phyloP scores from a whole-genome alignment of 345 rosid species.

The Salix purpurea region DNA sequence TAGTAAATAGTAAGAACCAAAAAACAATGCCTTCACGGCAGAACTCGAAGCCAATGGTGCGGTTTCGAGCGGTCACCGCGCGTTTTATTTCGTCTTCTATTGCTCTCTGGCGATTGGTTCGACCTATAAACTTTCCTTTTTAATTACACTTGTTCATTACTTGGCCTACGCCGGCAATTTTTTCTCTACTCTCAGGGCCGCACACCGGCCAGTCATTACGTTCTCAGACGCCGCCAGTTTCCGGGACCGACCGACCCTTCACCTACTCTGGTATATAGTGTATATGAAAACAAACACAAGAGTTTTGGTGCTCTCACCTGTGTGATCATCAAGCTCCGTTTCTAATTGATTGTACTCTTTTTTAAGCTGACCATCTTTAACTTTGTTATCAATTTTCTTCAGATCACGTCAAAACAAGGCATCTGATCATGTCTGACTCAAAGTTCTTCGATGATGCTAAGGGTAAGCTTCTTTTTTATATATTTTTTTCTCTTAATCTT shows the following conservation, averaged over 20 bases:
- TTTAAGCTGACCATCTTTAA: not conserved
- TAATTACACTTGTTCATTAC: too few relatives aligned
- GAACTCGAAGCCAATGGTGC: too few relatives aligned
- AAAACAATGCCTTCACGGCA: too few relatives aligned
- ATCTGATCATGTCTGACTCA: not conserved
- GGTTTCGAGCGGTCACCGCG: not conserved
- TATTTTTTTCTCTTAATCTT: not conserved
- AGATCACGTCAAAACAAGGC: not conserved
- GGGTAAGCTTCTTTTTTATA: not conserved
- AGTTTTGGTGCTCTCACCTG: not conserved
- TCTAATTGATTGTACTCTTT: not conserved
- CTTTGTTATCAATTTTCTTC: not conserved
- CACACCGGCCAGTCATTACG: not conserved
- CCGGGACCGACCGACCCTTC: not conserved
- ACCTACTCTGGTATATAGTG: not conserved
- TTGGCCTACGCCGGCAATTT: too few relatives aligned
- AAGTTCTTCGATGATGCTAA: not conserved
- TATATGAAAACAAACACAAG: not conserved
- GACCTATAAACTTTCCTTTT: too few relatives aligned
- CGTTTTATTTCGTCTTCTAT: not conserved
- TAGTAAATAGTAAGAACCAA: too few relatives aligned
- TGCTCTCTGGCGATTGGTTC: not conserved
- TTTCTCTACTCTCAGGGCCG: not conserved
- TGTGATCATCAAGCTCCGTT: not conserved
- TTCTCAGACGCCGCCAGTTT: not conserved